Evolutionary conservation across 1,139 yeast species (phyloP).

Genomic region (Taphrina flavorubra): DNA sequence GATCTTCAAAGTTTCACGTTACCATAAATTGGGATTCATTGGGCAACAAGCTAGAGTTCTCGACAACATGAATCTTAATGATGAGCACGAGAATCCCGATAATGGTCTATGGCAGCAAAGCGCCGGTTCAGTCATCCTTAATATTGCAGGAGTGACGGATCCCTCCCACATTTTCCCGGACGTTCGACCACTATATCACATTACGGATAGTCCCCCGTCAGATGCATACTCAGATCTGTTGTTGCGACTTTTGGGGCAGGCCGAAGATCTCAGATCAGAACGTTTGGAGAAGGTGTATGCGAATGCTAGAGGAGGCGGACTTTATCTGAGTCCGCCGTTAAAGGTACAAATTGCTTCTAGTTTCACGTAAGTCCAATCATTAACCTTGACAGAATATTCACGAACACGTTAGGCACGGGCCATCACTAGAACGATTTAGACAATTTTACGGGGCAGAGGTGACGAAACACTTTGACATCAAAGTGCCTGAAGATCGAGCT

Average conservation of each 20-base stretch:
- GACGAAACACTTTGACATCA: constrained; percentile 39
- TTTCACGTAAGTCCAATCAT: constrained; percentile 21
- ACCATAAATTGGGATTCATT: constrained; percentile 38
- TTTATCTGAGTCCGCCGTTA: constrained; percentile 38
- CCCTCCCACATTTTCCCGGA: constrained; percentile 39
- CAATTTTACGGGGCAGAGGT: constrained; percentile 36
- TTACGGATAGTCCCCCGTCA: constrained; percentile 41
- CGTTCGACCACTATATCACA: constrained; percentile 38
- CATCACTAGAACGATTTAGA: constrained; percentile 28
- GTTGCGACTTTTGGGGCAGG: constrained; percentile 36
- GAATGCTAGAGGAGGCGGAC: constrained; percentile 41
- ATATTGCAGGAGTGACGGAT: constrained; percentile 41
- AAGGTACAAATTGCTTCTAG: constrained; percentile 4
- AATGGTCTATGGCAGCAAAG: constrained; percentile 28
- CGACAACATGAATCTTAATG: constrained; percentile 23
- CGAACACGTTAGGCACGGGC: constrained; percentile 39
- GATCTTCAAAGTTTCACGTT: constrained; percentile 38
- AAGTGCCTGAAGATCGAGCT: constrained; percentile 38
- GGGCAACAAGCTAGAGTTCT: constrained; percentile 41
- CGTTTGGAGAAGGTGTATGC: constrained; percentile 36
- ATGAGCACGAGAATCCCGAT: constrained; percentile 2
- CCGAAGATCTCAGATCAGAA: constrained; percentile 29
- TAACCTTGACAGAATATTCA: constrained; percentile 29
- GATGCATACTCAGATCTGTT: constrained; percentile 40
- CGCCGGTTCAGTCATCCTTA: constrained; percentile 37